phyloP scores from a whole-genome alignment of 306 rosid species.

The apple (Malus domestica) region DNA sequence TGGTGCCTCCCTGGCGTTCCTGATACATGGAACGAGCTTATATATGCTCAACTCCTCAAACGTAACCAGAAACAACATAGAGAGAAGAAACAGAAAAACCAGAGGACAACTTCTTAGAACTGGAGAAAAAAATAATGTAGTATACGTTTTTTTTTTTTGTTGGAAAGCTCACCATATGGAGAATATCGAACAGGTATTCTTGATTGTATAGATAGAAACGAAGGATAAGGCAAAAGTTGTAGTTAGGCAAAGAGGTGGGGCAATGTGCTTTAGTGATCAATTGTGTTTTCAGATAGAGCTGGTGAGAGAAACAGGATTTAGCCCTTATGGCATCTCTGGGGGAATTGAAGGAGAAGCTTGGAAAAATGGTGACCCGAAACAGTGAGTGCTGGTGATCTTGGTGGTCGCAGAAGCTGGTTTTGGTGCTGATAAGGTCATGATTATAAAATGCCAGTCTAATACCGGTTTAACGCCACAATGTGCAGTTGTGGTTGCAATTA shows the following conservation, averaged over 20 bases:
- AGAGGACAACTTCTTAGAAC: not conserved
- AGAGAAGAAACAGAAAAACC: not conserved
- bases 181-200: not conserved
- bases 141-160: not conserved
- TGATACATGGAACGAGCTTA: slow-evolving; percentile 47
- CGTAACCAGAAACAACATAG: not conserved
- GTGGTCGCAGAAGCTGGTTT: slow-evolving; percentile 54
- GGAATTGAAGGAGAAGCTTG: slow-evolving; percentile 81
- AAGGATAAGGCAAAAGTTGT: not conserved
- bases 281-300: not conserved
- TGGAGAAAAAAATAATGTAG: not conserved
- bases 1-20: slow-evolving; percentile 72
- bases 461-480: slow-evolving; percentile 75
- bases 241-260: not conserved
- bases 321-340: slow-evolving; percentile 65
- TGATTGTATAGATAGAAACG: not conserved
- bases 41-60: slow-evolving; percentile 17
- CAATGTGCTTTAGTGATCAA: not conserved
- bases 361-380: slow-evolving; percentile 70
- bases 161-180: not conserved
- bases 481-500: slow-evolving; percentile 77
- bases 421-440: slow-evolving; percentile 77
- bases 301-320: slow-evolving; percentile 11
- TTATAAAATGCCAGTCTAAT: slow-evolving; percentile 80
- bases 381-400: slow-evolving; percentile 77